These are phyloP conservation scores for Trichoderma gracile DNA, from an alignment of 2,329 filamentous ascomycete species.

Conservation along the genomic window DNA sequence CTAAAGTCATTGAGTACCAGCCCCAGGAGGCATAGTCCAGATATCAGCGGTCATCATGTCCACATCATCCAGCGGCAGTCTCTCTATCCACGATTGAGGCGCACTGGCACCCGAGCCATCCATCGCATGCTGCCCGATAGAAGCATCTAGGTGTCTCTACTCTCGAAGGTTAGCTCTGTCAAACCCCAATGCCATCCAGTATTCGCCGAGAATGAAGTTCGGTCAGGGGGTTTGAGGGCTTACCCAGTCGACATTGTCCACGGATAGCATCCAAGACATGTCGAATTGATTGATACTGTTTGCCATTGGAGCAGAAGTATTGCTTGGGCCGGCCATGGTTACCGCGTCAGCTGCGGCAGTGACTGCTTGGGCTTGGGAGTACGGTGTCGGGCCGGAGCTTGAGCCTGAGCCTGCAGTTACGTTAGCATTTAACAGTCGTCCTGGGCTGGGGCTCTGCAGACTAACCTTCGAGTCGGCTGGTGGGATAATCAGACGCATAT, in stretches of 20 bases:
- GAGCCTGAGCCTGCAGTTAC: constrained; percentile 9
- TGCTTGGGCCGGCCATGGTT: background rate
- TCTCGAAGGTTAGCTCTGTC: background rate
- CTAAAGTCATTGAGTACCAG: constrained; percentile 9
- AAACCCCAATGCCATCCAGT: background rate
- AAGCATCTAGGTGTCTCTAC: constrained; percentile 34
- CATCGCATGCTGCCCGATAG: constrained; percentile 37
- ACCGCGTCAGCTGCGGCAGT: background rate
- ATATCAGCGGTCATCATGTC: constrained; percentile 32
- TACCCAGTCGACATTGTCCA: constrained; percentile 44
- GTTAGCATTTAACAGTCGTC: background rate
- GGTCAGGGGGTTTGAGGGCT: constrained; percentile 27
- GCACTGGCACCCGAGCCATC: constrained; percentile 34
- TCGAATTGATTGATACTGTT: constrained; percentile 35
- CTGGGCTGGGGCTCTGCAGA: background rate
- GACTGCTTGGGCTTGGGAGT: background rate
- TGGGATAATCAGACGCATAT: constrained; percentile 30
- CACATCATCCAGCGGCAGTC: constrained; percentile 33
- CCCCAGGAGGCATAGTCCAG: constrained; percentile 30
- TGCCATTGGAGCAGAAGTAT: background rate
- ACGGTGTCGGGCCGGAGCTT: constrained; percentile 7
- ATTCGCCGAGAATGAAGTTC: too few relatives aligned
- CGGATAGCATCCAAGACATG: constrained; percentile 40
- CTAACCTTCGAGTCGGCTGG: constrained; percentile 32
- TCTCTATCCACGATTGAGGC: constrained; percentile 37